phyloP scores from a whole-genome alignment of 305 asterid genomes.

The Petunia hybrid region DNA sequence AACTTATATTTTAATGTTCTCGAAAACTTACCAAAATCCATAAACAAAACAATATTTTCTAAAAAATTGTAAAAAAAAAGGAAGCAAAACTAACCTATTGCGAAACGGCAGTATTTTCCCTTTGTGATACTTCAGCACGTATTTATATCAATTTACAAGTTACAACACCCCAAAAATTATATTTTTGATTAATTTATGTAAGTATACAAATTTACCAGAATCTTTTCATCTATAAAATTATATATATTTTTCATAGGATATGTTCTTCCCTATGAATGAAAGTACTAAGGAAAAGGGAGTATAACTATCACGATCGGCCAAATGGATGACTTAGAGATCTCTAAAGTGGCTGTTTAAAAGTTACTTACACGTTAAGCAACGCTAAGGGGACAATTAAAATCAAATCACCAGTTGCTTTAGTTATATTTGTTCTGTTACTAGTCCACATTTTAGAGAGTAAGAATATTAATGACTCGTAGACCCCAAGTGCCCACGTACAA shows the following conservation, averaged over 20 bases:
- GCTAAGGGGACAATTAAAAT: not conserved
- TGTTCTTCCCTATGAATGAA: not conserved
- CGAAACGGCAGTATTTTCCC: too few relatives aligned
- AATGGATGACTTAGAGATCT: not conserved
- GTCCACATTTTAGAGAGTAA: not conserved
- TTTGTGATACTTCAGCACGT: too few relatives aligned
- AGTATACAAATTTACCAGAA: not conserved
- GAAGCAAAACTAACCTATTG: too few relatives aligned
- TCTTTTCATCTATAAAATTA: too few relatives aligned
- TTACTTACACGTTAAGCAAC: not conserved
- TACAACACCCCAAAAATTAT: too few relatives aligned
- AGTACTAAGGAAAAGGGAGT: not conserved
- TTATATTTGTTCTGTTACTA: not conserved
- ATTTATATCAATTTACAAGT: too few relatives aligned
- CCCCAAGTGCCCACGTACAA: not conserved
- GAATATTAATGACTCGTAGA: not conserved
- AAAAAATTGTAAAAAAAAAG: too few relatives aligned
- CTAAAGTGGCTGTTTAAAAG: not conserved
- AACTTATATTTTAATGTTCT: too few relatives aligned
- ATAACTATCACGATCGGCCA: not conserved
- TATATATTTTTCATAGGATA: too few relatives aligned
- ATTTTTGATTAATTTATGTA: too few relatives aligned
- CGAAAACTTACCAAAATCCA: too few relatives aligned
- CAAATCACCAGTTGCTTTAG: not conserved
- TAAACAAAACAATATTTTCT: too few relatives aligned